phyloP scores from a whole-genome alignment of 2,329 filamentous ascomycete genomes.

The Epichloe elymi region DNA sequence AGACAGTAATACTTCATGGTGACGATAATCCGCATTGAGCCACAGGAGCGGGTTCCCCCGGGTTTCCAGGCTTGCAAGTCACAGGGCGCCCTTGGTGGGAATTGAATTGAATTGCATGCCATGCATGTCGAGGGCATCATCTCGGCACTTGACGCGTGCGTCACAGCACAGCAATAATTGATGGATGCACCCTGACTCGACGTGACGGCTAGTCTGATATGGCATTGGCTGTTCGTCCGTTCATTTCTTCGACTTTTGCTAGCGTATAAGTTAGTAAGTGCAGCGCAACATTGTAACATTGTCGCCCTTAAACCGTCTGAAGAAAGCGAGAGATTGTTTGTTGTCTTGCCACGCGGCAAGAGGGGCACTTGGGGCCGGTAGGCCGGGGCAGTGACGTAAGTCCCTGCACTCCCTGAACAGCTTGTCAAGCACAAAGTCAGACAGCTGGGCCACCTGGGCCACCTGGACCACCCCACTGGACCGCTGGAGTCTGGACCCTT shows the following conservation, averaged over 20 bases:
- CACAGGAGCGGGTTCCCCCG: no score
- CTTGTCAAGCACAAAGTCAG: neutral
- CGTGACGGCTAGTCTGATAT: no score
- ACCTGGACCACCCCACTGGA: no score
- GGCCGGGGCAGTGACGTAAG: neutral
- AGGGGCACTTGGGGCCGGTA: neutral
- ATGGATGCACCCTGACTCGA: neutral
- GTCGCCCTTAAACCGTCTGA: neutral
- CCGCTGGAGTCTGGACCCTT: neutral
- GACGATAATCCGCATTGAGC: no score
- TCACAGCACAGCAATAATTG: neutral
- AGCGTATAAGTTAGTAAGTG: no score
- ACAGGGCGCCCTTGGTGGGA: no score
- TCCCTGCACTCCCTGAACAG: neutral
- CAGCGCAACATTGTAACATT: no score
- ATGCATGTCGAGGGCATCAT: neutral
- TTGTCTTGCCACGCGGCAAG: neutral
- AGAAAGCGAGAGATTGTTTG: neutral
- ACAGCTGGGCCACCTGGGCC: neutral
- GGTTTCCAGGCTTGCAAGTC: no score
- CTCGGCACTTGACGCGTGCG: neutral
- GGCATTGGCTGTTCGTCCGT: neutral
- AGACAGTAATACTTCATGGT: no score
- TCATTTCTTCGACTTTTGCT: neutral
- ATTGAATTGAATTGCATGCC: no score